Evolutionary conservation across 441 rosid species (phyloP).

Genomic region (Metrosideros polymorpha): DNA sequence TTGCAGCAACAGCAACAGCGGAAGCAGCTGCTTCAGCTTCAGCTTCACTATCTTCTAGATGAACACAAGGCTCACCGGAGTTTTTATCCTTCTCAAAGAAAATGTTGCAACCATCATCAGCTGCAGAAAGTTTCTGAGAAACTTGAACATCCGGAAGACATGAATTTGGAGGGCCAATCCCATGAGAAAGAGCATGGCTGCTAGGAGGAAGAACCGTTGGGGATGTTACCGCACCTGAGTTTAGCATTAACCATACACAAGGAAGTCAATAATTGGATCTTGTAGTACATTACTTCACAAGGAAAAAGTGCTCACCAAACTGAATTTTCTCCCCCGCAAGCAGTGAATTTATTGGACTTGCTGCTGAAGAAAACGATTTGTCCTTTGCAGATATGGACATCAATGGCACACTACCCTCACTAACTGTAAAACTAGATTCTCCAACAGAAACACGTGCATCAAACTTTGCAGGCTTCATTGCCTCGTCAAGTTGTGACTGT

Average conservation of each 20-base stretch:
- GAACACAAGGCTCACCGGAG: conserved; percentile 39
- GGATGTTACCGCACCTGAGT: conserved; percentile 88
- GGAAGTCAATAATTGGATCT: background rate
- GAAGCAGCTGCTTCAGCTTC: conserved; percentile 90
- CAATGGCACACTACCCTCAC: conserved; percentile 42
- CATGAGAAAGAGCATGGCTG: conserved; percentile 40
- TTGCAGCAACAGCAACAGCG: conserved; percentile 90
- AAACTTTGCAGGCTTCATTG: conserved; percentile 74
- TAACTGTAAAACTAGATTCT: conserved; percentile 42
- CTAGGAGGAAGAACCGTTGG: conserved; percentile 62
- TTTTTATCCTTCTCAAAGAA: conserved; percentile 71
- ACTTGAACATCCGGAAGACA: conserved; percentile 37
- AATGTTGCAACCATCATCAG: conserved; percentile 44
- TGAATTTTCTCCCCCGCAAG: conserved; percentile 97
- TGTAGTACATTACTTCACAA: background rate
- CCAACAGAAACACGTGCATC: conserved; percentile 59
- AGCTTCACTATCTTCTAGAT: conserved; percentile 72
- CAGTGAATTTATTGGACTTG: conserved; percentile 76
- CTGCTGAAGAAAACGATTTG: conserved; percentile 50
- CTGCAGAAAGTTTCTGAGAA: conserved; percentile 28
- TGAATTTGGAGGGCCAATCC: conserved; percentile 53
- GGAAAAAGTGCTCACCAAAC: conserved; percentile 56
- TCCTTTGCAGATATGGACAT: conserved; percentile 51
- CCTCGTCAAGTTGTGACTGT: conserved; percentile 93
- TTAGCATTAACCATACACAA: conserved; percentile 4